Evolutionary conservation across 2,329 filamentous ascomycete genomes (phyloP), one percentile per base, ranked within the genome.

Genomic region (Bisporella sp.): DNA sequence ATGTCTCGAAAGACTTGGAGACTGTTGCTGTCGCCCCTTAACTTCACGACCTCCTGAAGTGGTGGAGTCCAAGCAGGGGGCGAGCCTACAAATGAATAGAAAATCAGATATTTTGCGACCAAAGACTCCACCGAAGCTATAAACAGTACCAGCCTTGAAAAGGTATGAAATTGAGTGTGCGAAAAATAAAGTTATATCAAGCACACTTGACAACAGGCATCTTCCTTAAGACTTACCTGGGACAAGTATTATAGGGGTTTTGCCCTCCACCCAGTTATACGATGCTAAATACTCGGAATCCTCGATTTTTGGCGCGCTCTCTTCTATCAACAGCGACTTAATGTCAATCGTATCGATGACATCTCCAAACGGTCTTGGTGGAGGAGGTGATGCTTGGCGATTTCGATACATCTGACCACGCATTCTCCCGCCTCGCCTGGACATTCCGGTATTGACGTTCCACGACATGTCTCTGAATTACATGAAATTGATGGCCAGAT

Each of bases 11-110:
- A 73, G 2, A 54, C 46, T 37, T 37, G 35, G 21, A 21, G 21
- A 41, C 42, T 12, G 5, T 69, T 73, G 5, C 54, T 62, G 54
- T 81, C 77, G 53, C 67, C 61, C 6, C 59, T 54, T 7, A 80
- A 64, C 45, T 66, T 56, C 9, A 48, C 57, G 13, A 66, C 55
- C 2, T 57, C 45, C 2, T 54, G 29, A 21, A 2, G 21, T 0
- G 68, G 65, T 8, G 77, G 76, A 4, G 69, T 73, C 77, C 77
- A 81, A 5, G 57, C 60, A 6, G 76, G 73, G 13, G 77, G 78
- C 45, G 64, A 66, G 3, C 77, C 77, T 79, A 30, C 45, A 42
- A 8, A 42, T 12, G 7, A 13, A 37, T 37, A 9, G 2, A n/a
- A 9, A 37, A 4, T n/a, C 35, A 37, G 35, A 8, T n/a, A 37